Conservation (phyloP, 305 asterid genomes). For the Fraxinus nigra region DNA sequence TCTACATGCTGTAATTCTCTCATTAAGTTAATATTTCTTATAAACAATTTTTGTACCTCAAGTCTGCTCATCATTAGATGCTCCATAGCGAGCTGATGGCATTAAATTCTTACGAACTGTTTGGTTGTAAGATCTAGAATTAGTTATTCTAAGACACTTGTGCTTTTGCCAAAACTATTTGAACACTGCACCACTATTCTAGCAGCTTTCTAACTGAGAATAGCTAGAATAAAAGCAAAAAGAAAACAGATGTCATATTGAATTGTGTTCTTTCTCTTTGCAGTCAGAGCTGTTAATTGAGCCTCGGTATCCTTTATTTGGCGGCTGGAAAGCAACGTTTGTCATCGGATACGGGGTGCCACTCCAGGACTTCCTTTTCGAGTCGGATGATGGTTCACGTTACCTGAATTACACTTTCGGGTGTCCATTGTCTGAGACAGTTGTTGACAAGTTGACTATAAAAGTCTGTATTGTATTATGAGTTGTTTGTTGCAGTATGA, state of each 20-base stretch:
- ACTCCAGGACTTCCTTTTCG: constrained; percentile 83
- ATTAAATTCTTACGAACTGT: background rate
- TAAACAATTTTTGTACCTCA: background rate
- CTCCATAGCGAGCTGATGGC: constrained; percentile 2
- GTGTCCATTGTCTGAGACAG: constrained; percentile 76
- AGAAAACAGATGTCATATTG: background rate
- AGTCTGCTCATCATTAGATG: background rate
- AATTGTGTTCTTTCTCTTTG: constrained; percentile 25
- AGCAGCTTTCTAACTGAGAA: constrained; percentile 16
- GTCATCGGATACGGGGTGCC: constrained; percentile 88
- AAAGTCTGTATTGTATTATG: constrained; percentile 47
- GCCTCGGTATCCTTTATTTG: constrained; percentile 95
- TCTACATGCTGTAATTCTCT: background rate
- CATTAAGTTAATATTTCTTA: background rate
- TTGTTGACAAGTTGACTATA: constrained; percentile 79
- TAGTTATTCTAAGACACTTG: constrained; percentile 1
- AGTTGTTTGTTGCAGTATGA: background rate
- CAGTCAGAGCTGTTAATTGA: constrained; percentile 92
- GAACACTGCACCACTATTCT: background rate
- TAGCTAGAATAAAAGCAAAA: background rate
- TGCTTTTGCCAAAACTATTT: background rate
- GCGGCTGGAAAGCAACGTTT: constrained; percentile 98
- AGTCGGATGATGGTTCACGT: constrained; percentile 71
- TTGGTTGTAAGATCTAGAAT: background rate
- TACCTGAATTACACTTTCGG: constrained; percentile 90